Conservation (phyloP, 495 filamentous ascomycete genomes). For the Pyrenula aspistea region DNA sequence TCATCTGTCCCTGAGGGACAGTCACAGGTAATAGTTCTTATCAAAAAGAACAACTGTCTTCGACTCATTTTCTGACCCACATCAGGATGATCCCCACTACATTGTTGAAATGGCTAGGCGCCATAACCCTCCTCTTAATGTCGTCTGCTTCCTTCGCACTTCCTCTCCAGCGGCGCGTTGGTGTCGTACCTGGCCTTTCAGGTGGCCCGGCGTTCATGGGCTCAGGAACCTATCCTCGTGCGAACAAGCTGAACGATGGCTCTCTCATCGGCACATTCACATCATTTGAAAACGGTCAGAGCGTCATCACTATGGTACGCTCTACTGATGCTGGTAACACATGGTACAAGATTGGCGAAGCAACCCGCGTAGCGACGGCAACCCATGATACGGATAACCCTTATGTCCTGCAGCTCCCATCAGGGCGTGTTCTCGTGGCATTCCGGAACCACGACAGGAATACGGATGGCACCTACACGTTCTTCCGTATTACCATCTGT, state of each 20-base stretch:
- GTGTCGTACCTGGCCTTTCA: constrained; percentile 2
- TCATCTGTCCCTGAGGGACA: no score
- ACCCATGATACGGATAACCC: constrained; percentile 38
- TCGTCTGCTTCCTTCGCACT: not conserved
- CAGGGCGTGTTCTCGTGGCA: constrained; percentile 30
- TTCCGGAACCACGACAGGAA: constrained; percentile 37
- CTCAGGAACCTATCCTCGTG: constrained; percentile 37
- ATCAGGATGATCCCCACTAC: no score
- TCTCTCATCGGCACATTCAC: constrained; percentile 32
- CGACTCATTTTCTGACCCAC: no score
- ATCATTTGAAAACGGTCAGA: constrained; percentile 16
- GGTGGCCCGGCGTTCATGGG: constrained; percentile 8
- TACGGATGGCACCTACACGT: constrained; percentile 18
- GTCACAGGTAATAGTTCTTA: no score
- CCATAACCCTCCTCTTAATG: constrained; percentile 1
- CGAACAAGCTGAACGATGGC: constrained; percentile 25
- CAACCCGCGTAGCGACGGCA: constrained; percentile 9
- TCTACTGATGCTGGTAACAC: constrained; percentile 29
- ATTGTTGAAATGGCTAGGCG: constrained; percentile 1
- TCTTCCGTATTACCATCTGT: constrained; percentile 40
- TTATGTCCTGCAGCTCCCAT: constrained; percentile 31
- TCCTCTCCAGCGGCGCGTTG: constrained; percentile 1
- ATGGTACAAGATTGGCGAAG: constrained; percentile 23
- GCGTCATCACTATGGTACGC: constrained; percentile 21
- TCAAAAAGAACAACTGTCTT: no score